Evolutionary conservation across 495 filamentous ascomycete genomes (phyloP).

Genomic region (Aspergillus nanangensis): DNA sequence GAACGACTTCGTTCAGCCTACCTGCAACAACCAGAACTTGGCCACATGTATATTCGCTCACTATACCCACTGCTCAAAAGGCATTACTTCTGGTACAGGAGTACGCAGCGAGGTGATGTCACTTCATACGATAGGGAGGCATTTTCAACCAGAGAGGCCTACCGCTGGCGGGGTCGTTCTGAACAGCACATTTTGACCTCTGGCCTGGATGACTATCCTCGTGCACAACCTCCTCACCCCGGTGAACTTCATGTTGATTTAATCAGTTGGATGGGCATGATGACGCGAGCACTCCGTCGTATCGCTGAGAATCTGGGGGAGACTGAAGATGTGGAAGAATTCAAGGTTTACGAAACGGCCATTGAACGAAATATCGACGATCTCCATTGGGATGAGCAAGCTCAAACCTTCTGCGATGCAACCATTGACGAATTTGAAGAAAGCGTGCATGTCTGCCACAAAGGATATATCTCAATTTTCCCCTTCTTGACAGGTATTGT

Average conservation of each 20-base stretch:
- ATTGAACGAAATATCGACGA: constrained; percentile 89
- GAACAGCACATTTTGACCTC: constrained; percentile 83
- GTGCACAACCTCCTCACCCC: constrained; percentile 92
- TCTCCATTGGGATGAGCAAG: constrained; percentile 81
- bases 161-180: constrained; percentile 93
- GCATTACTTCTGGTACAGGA: constrained; percentile 92
- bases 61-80: constrained; percentile 90
- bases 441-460: constrained; percentile 84
- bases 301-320: constrained; percentile 70
- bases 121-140: constrained; percentile 86
- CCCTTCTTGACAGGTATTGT: constrained; percentile 85
- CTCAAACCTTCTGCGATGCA: constrained; percentile 85
- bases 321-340: constrained; percentile 67
- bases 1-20: constrained; percentile 51
- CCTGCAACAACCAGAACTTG: constrained; percentile 61
- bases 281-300: constrained; percentile 74
- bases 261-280: constrained; percentile 94
- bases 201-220: constrained; percentile 92
- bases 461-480: constrained; percentile 92
- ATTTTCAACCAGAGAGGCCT: constrained; percentile 81
- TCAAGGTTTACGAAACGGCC: constrained; percentile 66
- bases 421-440: constrained; percentile 96
- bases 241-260: constrained; percentile 95
- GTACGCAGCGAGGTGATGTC: constrained; percentile 85
- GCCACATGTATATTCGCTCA: constrained; percentile 67